Conservation (phyloP, 169 alveolate genomes). For the Eimeria necatrix region DNA sequence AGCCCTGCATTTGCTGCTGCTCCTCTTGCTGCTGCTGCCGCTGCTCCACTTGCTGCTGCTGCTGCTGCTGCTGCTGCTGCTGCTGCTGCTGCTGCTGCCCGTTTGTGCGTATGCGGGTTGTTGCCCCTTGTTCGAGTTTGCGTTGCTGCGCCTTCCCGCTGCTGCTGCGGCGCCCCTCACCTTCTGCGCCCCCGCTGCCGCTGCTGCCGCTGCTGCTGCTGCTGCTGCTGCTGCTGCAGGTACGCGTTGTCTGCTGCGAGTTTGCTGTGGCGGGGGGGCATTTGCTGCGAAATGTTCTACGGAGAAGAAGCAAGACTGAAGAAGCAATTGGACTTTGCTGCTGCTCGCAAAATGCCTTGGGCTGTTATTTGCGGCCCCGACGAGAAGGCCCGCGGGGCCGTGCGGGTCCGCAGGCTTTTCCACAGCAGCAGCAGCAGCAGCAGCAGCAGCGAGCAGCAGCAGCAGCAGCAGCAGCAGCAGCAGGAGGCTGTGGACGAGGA, state of each 20-base stretch:
- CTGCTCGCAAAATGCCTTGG: too few species aligned
- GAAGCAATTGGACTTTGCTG: neutral
- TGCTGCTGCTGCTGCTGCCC: slow-evolving; percentile 41
- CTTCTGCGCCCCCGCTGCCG: slow-evolving; percentile 17
- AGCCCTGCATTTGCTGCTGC: slow-evolving; percentile 35
- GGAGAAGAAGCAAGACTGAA: neutral
- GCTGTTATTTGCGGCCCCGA: neutral
- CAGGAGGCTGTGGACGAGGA: slow-evolving; percentile 6
- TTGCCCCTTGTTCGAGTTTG: too few species aligned
- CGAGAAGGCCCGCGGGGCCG: neutral
- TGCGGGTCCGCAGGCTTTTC: neutral
- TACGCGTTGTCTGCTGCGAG: neutral
- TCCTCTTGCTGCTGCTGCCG: neutral
- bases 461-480: slow-evolving; percentile 60
- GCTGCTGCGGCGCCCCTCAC: neutral
- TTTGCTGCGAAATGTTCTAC: neutral
- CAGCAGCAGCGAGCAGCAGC: neutral
- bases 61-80: slow-evolving; percentile 32
- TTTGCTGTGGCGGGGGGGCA: neutral
- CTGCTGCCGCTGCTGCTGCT: slow-evolving; percentile 5
- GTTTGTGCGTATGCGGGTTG: neutral
- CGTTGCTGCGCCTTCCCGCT: slow-evolving; percentile 1
- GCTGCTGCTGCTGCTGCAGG: slow-evolving; percentile 24
- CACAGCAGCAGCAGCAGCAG: neutral
- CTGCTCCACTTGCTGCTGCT: neutral